Evolutionary conservation across 495 filamentous ascomycete genomes (phyloP).

Genomic region (Stereocaulon alpinum): DNA sequence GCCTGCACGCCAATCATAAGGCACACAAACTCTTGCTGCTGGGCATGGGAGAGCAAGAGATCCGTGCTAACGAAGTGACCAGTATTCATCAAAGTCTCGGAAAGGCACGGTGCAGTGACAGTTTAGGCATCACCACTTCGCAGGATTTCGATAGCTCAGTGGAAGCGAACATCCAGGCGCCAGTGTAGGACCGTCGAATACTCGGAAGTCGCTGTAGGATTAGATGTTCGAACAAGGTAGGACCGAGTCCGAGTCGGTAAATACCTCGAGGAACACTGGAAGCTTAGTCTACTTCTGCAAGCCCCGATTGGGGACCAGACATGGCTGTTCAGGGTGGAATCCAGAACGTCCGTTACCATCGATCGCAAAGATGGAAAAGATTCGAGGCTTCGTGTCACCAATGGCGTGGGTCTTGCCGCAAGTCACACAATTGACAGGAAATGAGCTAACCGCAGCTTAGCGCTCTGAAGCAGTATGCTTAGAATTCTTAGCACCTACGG

Average conservation of each 20-base stretch:
- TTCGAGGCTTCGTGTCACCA: background rate
- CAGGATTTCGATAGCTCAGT: background rate
- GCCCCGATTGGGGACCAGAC: too few relatives aligned
- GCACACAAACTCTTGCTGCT: conserved; percentile 22
- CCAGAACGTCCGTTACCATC: background rate
- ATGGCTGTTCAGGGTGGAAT: background rate
- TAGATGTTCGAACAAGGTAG: background rate
- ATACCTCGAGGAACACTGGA: background rate
- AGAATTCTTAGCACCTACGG: background rate
- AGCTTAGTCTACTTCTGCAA: background rate
- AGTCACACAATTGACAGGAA: background rate
- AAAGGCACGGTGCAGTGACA: conserved; percentile 19
- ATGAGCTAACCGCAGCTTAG: background rate
- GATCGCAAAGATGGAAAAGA: background rate
- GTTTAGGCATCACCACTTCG: conserved; percentile 13
- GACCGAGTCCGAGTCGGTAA: background rate
- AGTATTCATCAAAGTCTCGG: conserved; percentile 17
- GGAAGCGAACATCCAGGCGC: background rate
- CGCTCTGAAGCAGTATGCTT: background rate
- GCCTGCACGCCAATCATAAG: conserved; percentile 22
- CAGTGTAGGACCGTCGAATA: background rate
- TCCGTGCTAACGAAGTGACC: conserved; percentile 22
- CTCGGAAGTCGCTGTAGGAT: background rate
- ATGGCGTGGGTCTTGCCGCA: background rate
- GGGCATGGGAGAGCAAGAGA: conserved; percentile 17